These are phyloP conservation scores for Fusarium duplospermum DNA, from an alignment of 2,329 filamentous ascomycete species.

Conservation along the genomic window DNA sequence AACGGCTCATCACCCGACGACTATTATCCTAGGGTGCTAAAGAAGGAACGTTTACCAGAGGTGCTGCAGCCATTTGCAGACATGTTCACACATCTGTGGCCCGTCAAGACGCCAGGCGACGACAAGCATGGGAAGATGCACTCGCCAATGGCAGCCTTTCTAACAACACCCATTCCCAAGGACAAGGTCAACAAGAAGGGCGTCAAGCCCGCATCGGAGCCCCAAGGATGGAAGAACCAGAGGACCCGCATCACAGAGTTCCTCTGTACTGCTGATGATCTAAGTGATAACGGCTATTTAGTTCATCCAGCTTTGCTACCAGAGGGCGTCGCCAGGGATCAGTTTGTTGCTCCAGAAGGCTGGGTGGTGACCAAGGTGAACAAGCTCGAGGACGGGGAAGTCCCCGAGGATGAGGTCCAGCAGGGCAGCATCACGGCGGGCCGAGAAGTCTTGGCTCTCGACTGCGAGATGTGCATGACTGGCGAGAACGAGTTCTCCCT, in stretches of 20 bases:
- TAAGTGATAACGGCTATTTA: conserved; percentile 85
- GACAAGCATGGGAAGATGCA: conserved; percentile 83
- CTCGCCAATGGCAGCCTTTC: conserved; percentile 87
- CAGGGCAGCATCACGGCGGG: conserved; percentile 87
- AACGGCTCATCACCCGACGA: conserved; percentile 65
- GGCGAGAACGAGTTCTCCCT: conserved; percentile 83
- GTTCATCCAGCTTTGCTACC: conserved; percentile 83
- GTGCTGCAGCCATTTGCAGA: conserved; percentile 76
- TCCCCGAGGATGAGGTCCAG: conserved; percentile 78
- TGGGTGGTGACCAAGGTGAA: conserved; percentile 86
- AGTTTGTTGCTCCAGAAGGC: conserved; percentile 70
- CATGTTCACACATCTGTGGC: conserved; percentile 91
- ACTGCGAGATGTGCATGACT: conserved; percentile 98
- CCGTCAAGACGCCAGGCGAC: conserved; percentile 87
- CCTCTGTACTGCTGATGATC: conserved; percentile 76
- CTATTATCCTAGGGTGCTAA: conserved; percentile 68
- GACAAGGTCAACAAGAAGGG: conserved; percentile 69
- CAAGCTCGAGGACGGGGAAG: conserved; percentile 72
- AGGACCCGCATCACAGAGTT: conserved; percentile 87
- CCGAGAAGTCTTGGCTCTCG: conserved; percentile 81
- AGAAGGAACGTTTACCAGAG: conserved; percentile 62
- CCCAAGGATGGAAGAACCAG: conserved; percentile 76
- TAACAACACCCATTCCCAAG: conserved; percentile 78
- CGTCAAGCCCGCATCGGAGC: conserved; percentile 70
- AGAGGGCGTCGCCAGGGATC: conserved; percentile 64